A percentile compares a stretch with the other conserved stretches of the same genome.
Conservation (phyloP, 768 basidiomycete species). For the Leccinum broughii region DNA sequence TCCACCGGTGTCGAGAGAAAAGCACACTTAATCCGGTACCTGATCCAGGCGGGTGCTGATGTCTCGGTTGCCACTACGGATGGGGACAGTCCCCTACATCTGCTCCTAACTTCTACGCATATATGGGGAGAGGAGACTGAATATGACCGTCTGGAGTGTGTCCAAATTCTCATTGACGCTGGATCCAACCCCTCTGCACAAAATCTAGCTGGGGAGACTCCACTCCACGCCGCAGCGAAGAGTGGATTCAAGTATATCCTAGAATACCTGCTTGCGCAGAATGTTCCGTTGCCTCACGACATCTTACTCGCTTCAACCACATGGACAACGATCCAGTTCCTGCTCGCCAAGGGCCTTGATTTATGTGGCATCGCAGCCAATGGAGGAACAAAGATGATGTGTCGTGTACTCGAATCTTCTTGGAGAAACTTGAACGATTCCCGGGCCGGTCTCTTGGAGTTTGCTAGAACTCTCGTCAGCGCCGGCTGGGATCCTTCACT, state of each 20-base stretch:
- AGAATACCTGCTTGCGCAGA: not conserved
- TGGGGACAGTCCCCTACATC: not conserved
- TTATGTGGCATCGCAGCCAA: not conserved
- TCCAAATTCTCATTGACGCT: conserved; percentile 4
- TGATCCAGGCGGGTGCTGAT: not conserved
- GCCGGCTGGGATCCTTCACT: conserved; percentile 2
- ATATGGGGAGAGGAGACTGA: too few species aligned
- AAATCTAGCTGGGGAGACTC: not conserved
- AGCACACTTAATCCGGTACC: not conserved
- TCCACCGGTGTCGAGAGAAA: not conserved
- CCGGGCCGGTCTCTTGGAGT: not conserved
- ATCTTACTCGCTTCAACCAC: not conserved
- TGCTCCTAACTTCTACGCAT: not conserved
- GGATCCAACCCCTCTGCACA: not conserved
- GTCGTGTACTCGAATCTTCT: not conserved
- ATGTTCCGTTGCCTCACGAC: not conserved
- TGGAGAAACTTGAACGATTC: too few species aligned
- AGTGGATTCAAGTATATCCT: not conserved
- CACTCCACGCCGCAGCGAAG: not conserved
- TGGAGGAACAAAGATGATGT: not conserved
- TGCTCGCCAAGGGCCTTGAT: not conserved
- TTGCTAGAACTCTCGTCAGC: not conserved
- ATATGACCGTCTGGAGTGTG: not conserved
- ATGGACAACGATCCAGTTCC: not conserved
- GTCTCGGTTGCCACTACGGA: not conserved